Percentiles rank a stretch among this genome's conserved stretches.
Evolutionary conservation across 306 rosid genomes (phyloP).

Genomic region (Quercus parvula): DNA sequence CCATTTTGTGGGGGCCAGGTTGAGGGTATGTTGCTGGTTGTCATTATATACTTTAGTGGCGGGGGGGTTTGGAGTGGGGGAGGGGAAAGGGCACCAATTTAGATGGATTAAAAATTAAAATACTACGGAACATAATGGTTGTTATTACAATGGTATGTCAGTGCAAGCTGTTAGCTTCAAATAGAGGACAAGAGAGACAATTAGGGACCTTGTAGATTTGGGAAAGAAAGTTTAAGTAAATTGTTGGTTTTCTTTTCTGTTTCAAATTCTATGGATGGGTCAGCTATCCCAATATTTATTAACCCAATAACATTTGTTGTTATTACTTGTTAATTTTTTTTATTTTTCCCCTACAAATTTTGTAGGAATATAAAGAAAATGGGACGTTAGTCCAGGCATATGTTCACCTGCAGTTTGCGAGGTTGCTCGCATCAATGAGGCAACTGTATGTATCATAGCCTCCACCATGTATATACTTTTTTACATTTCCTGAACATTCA

Average conservation of each 20-base stretch:
- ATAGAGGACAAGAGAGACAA: neutral
- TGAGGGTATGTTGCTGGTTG: too few species aligned
- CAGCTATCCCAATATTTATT: neutral
- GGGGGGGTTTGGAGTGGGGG: too few species aligned
- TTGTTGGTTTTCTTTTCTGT: neutral
- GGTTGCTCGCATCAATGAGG: constrained; percentile 88
- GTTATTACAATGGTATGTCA: too few species aligned
- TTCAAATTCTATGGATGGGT: neutral
- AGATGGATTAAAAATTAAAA: too few species aligned
- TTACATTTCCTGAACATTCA: neutral
- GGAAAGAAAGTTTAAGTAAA: neutral
- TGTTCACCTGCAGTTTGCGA: constrained; percentile 87
- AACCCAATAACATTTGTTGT: neutral
- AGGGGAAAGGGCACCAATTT: too few species aligned
- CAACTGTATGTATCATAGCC: constrained; percentile 58
- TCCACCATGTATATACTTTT: neutral
- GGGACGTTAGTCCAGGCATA: constrained; percentile 86
- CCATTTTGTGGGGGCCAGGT: too few species aligned
- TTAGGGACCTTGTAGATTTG: neutral
- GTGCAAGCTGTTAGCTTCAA: too few species aligned
- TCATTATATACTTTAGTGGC: too few species aligned
- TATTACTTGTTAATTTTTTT: neutral
- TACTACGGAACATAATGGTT: too few species aligned
- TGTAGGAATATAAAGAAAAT: constrained; percentile 73
- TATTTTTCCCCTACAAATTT: neutral